Percentiles rank a stretch among this genome's conserved stretches.
Evolutionary conservation across 257 asterid genomes (phyloP).

Genomic region (Thymus mandschuricus): DNA sequence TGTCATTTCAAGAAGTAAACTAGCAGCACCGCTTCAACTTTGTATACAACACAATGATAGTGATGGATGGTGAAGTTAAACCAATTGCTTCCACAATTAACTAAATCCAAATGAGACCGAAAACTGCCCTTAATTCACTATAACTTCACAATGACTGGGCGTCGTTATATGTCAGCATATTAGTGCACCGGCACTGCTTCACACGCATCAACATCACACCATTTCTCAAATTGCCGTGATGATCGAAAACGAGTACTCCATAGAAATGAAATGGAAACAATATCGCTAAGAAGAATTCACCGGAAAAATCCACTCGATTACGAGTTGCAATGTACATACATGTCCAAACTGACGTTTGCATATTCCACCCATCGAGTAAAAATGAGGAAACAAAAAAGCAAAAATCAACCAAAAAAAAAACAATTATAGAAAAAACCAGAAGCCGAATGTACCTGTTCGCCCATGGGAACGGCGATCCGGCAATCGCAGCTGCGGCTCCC

Average conservation of each 20-base stretch:
- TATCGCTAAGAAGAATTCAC: not conserved
- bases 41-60: not conserved
- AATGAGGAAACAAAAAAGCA: too few species aligned
- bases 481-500: conserved; percentile 78
- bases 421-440: not conserved
- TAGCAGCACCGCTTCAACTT: not conserved
- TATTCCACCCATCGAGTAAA: not conserved
- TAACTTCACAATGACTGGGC: not conserved
- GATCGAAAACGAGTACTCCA: not conserved
- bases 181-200: too few species aligned
- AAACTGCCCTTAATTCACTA: not conserved
- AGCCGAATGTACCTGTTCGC: conserved; percentile 67
- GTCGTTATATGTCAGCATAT: not conserved
- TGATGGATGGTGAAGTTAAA: conserved; percentile 15
- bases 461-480: conserved; percentile 85
- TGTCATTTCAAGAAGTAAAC: conserved; percentile 3
- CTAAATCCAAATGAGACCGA: conserved; percentile 4
- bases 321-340: not conserved
- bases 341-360: not conserved
- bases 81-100: conserved; percentile 2
- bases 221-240: not conserved
- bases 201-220: conserved; percentile 5
- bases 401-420: not conserved
- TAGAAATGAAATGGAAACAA: not conserved
- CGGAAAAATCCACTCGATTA: conserved; percentile 2